Base-by-base conservation (phyloP, 2,329 filamentous ascomycete genomes). In the Aspergillus niger region DNA sequence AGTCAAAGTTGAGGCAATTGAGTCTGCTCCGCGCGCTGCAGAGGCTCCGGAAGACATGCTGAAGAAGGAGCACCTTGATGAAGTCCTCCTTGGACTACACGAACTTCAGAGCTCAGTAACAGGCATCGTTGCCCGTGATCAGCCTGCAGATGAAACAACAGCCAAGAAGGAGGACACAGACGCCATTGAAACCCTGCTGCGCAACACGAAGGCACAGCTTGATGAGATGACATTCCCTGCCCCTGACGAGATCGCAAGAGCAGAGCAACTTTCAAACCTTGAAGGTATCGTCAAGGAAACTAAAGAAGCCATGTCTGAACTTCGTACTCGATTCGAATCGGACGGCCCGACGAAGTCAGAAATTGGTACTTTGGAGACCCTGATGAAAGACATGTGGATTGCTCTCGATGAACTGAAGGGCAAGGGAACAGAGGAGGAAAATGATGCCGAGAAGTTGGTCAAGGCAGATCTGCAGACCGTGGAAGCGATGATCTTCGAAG, bases 151-250 rank as follows among this genome's bases (percentile, higher is more conserved):
- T 13, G 81, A 84, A 51, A 86, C 87, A 39, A 74, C 82, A 2
- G 88, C 89, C 5, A 87, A 83, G 32, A 91, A 91, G 72, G 92
- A 97, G 66, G 93, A 98, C 68, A 91, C 93, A 0, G 87, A 94
- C 63, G 92, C 92, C 10, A 93, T 98, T 60, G 94, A 97, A 75
- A 96, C 90, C 0, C 87, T 98, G 52, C 83, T 98, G 11, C 87
- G 90, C 44, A 97, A 96, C 73, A 93, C 92, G 32, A 97, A 97
- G 74, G 87, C 89, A 5, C 91, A 91, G 50, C 81, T 98, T 8
- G 94, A 97, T 60, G 92, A 96, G 61, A 85, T 96, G 53, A 85
- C 75, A 5, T 74, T 85, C 26, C 81, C 84, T 1, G 81, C 93
- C 54, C 84, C 69, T 0, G 89, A 92, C 36, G 87, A 90, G 59